Evolutionary conservation across 352 stramenopile genomes (phyloP).

Genomic region (Blastocystis sp.): DNA sequence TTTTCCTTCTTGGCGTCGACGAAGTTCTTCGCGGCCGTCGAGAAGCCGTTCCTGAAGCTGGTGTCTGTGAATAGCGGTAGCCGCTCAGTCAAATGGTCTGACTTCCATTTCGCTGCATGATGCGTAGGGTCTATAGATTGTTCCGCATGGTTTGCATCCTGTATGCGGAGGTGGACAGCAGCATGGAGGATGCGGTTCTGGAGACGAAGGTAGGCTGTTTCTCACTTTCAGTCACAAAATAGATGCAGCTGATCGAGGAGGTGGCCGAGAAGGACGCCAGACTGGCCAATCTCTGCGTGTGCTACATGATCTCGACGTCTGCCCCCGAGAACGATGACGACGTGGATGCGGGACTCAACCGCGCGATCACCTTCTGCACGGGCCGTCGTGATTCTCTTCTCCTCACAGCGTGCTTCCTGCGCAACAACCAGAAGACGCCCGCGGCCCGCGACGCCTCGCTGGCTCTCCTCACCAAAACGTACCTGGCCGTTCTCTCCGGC

Average conservation of each 20-base stretch:
- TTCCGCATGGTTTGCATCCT: constrained; percentile 61
- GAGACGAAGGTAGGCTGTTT: constrained; percentile 1
- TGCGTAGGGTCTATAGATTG: constrained; percentile 48
- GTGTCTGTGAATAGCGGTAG: background rate
- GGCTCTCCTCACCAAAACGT: constrained; percentile 27
- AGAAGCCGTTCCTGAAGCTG: constrained; percentile 57
- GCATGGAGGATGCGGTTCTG: constrained; percentile 16
- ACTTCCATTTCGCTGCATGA: background rate
- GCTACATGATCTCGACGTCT: constrained; percentile 7
- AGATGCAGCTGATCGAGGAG: constrained; percentile 49
- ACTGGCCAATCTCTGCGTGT: background rate
- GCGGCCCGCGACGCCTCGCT: background rate
- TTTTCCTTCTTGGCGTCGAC: constrained; percentile 25
- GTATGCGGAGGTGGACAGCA: background rate
- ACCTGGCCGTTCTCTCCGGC: constrained; percentile 36
- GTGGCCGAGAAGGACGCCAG: constrained; percentile 25
- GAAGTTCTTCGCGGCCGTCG: constrained; percentile 23
- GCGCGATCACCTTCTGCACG: background rate
- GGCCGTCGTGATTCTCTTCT: constrained; percentile 16
- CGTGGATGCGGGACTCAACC: background rate
- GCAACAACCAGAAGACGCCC: background rate
- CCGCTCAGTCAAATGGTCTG: constrained; percentile 53
- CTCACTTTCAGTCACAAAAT: background rate
- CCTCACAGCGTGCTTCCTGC: constrained; percentile 11
- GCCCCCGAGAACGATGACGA: background rate